phyloP scores from a whole-genome alignment of 768 basidiomycete species.

The Agrocybe pediades region DNA sequence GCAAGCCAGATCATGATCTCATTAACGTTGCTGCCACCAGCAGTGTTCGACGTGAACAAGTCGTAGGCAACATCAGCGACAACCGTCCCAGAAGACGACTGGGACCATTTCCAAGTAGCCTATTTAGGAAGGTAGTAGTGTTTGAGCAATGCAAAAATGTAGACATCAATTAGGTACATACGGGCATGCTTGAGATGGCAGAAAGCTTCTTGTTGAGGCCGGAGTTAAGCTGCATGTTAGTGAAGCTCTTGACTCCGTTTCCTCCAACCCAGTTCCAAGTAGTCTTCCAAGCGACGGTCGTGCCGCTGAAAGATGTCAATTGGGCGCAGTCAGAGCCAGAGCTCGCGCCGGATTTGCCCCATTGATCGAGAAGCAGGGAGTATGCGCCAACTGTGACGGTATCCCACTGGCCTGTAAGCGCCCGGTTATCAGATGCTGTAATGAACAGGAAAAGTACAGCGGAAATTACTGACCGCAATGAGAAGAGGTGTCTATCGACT shows the following conservation, averaged over 20 bases:
- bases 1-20: constrained; percentile 72
- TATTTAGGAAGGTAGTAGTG: constrained; percentile 18
- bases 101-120: constrained; percentile 62
- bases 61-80: constrained; percentile 65
- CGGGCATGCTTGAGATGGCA: constrained; percentile 56
- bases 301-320: constrained; percentile 42
- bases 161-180: constrained; percentile 27
- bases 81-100: constrained; percentile 38
- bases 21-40: constrained; percentile 49
- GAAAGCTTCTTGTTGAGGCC: constrained; percentile 56
- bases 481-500: constrained; percentile 35
- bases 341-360: constrained; percentile 39
- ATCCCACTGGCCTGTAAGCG: constrained; percentile 52
- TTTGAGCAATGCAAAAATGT: background rate
- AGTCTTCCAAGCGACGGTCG: constrained; percentile 50
- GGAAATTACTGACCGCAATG: constrained; percentile 34
- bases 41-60: constrained; percentile 55
- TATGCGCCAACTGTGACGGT: constrained; percentile 45
- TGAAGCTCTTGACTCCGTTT: constrained; percentile 59
- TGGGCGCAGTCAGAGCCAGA: constrained; percentile 56
- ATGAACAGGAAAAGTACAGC: background rate
- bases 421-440: background rate
- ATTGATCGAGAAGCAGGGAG: constrained; percentile 50
- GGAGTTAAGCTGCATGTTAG: constrained; percentile 53
- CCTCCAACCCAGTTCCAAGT: constrained; percentile 57